phyloP scores from a whole-genome alignment of 768 basidiomycete genomes.

The Psilocybe sp. region DNA sequence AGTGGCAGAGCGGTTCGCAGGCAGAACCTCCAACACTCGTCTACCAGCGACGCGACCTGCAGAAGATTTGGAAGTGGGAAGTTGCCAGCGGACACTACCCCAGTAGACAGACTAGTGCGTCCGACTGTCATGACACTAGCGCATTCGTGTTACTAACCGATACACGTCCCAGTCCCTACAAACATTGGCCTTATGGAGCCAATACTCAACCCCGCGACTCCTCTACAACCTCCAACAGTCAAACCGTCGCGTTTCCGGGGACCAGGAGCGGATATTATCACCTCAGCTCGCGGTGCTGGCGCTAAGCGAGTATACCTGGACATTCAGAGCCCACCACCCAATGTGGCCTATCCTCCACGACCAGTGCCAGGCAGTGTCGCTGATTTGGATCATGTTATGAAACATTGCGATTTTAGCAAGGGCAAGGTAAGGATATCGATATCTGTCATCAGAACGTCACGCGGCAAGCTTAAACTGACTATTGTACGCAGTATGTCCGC shows the following conservation, averaged over 20 bases:
- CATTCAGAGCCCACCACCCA: constrained; percentile 53
- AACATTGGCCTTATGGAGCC: constrained; percentile 53
- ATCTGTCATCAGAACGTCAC: not conserved
- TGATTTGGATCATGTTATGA: constrained; percentile 85
- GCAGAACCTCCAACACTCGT: constrained; percentile 67
- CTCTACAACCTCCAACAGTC: constrained; percentile 40
- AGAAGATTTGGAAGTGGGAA: constrained; percentile 93
- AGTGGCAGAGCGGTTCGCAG: constrained; percentile 27
- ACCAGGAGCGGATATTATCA: constrained; percentile 37
- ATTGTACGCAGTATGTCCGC: constrained; percentile 72
- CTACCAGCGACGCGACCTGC: constrained; percentile 66
- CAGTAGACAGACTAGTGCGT: constrained; percentile 64
- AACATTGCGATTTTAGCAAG: constrained; percentile 79
- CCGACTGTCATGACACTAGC: not conserved
- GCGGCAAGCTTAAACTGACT: constrained; percentile 1
- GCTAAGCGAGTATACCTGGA: constrained; percentile 75
- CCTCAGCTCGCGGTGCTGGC: constrained; percentile 64
- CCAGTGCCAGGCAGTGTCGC: constrained; percentile 80
- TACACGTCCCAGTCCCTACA: constrained; percentile 56
- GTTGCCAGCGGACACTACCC: constrained; percentile 88
- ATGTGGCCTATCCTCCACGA: constrained; percentile 79
- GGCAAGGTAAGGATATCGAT: constrained; percentile 48
- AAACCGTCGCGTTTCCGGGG: constrained; percentile 51
- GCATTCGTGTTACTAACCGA: not conserved
- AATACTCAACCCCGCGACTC: constrained; percentile 68